Evolutionary conservation across 2,329 filamentous ascomycete species (phyloP), one percentile per base, ranked within the genome.

Genomic region (Dothistroma pini): DNA sequence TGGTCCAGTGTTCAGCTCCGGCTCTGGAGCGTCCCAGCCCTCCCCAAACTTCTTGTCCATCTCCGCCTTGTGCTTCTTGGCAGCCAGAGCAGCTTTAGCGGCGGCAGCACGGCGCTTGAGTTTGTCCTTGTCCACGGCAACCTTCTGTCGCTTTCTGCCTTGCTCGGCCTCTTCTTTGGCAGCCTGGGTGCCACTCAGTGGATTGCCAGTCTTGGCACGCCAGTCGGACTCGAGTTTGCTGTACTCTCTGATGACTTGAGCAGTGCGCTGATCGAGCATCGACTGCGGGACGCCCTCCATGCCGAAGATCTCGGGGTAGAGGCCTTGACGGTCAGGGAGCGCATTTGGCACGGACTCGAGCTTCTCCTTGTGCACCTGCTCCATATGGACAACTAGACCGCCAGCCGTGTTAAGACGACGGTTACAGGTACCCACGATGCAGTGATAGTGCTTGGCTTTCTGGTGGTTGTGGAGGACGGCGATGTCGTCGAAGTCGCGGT

Each of bases 391-490:
- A 38, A 89, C 90, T 63, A 99, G 86, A 80, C 95, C 95, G 84
- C 95, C 95, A 48, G 93, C 93, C 1, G 95, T 99, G 74, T 96
- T 97, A 59, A 99, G 79, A 68, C 93, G 84, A 66, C 95, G 86
- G 57, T 88, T 88, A 75, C 95, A 99, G 79, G 89, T 82, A 70
- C 96, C 91, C 51, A 57, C 53, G 19, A 55, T 34, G 79, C 95
- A 99, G 78, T 96, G 97, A 83, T 96, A 97, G 77, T 99, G 95
- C 78, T 97, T 97, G n/a, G 93, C 93, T 76, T 97, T 97, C 74
- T 97, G 95, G 76, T 99, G 95, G 60, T 90, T 93, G 69, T 96
- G 96, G 66, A 99, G 86, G 69, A 97, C 92, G 81, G 96, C 97
- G 52, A 96, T 77, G 76, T 99, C 95, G 76, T 97, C 93, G 75